Base-by-base conservation (phyloP, 192 early-diverging fungal genomes). In the Backusella luteola region DNA sequence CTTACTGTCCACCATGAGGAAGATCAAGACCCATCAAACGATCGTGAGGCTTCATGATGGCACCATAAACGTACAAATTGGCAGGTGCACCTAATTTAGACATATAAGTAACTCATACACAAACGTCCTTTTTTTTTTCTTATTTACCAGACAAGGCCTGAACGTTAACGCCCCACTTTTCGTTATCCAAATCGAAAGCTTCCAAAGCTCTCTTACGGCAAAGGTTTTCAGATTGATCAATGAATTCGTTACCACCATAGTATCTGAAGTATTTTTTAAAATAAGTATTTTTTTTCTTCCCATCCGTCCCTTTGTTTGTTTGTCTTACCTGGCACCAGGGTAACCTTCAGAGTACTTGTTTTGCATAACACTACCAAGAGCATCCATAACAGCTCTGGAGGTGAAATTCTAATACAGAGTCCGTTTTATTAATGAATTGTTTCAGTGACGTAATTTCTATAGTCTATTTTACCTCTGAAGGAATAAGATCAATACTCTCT, bases 271-370 rank as follows among this genome's bases (percentile, higher is more conserved):
- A 76, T 4, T 56, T 11, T 3, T 34, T 8, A 39, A 39, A 69
- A 38, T 39, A 41, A 35, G 9, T 11, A 23, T 12, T 38, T 6
- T 2, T 34, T 46, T 21, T 1, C 36, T 32, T 9, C 21, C 26
- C 0, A 56, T 56, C 23, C 9, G 17, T 17, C n/a, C 23, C 29
- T 49, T 26, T 52, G 19, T 49, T 49, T 49, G 46, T 49, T 49
- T 59, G 53, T 59, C 53, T 71, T 82, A 89, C 83, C 96, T 92
- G 26, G 96, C 96, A 35, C 93, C 93, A 9, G 95, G 95, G 88
- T 99, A 98, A 39, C 96, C 97, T 86, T 98, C 97, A 29, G 96
- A 97, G 88, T 99, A 99, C 88, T 99, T 99, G 92, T 99, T 99
- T 85, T 98, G 97, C 93, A 99, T 96, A 39, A 97, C 91, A 11